Evolutionary conservation across 2,329 filamentous ascomycete genomes (phyloP), one percentile per base, ranked within the genome.

Genomic region (Xylariaceae sp.): DNA sequence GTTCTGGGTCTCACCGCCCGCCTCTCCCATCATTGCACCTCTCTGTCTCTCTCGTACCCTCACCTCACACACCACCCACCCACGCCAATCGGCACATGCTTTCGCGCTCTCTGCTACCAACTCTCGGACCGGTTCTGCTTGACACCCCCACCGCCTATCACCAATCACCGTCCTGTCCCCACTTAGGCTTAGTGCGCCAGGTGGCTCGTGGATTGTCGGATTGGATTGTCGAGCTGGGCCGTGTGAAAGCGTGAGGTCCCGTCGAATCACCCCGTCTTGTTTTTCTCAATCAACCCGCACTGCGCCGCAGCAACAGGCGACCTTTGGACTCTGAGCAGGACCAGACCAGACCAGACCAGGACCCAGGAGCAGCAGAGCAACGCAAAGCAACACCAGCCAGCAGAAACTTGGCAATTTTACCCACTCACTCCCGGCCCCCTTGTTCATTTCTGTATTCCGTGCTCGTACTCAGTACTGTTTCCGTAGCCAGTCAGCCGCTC

Each of bases 401-500:
- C 23, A 30, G 37, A 51, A 34, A 6, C 49, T 51, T 51, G 49
- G 51, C 51, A 52, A 52, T 39, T 52, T 53, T 30, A 30, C 23
- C 23, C 23, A 35, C 51, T 18, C 51, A 48, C 52, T 51, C 54
- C 52, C 49, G n/a, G 47, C 17, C 50, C 54, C 60, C 58, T 60
- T 60, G 56, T 49, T 53, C 56, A 53, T 55, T 48, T 47, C 53
- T 44, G 23, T 30, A 30, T 30, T 30, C 23, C 23, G 23, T 30
- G 23, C 23, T 30, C 23, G 23, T 30, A 30, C 23, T 30, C 23
- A 30, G 23, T 30, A 30, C 23, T 30, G 23, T 30, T 30, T 30
- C 23, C 23, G 23, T 42, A 56, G 53, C 59, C 56, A 61, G 59
- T 61, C 60, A 62, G 60, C 60, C 60, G 57, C 54, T 44, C 56